Conservation (phyloP, 1,284 basidiomycete genomes). For the Cutaneotrichosporon dermatis region DNA sequence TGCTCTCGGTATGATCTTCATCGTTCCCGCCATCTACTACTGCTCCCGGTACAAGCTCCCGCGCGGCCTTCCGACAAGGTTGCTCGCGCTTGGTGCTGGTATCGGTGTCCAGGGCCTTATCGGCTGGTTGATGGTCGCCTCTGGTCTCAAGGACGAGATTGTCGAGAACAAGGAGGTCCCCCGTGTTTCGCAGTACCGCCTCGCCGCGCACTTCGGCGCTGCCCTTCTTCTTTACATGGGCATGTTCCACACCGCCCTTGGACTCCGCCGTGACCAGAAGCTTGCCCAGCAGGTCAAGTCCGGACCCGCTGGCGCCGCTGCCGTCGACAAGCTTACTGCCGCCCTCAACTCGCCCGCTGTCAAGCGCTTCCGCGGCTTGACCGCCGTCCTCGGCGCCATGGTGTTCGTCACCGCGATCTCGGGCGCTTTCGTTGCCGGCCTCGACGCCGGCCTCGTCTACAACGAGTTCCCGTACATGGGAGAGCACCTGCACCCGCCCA, state of each 20-base stretch:
- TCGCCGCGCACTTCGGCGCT: conserved; percentile 90
- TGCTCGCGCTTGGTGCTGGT: conserved; percentile 68
- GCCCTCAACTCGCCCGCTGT: conserved; percentile 61
- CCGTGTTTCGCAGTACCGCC: conserved; percentile 91
- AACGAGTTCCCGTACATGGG: conserved; percentile 99
- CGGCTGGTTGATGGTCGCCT: conserved; percentile 99
- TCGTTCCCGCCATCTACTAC: conserved; percentile 77
- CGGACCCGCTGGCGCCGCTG: conserved; percentile 44
- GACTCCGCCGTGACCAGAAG: conserved; percentile 68
- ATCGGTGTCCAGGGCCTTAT: conserved; percentile 84
- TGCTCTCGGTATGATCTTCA: conserved; percentile 73
- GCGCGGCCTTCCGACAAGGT: conserved; percentile 59
- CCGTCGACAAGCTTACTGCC: conserved; percentile 29
- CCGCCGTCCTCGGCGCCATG: conserved; percentile 64
- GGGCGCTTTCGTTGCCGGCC: conserved; percentile 93
- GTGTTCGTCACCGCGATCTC: conserved; percentile 81
- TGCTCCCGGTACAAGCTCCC: conserved; percentile 64
- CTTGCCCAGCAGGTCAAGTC: conserved; percentile 57
- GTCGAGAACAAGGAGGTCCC: conserved; percentile 77
- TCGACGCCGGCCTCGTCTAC: conserved; percentile 94
- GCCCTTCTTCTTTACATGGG: conserved; percentile 90
- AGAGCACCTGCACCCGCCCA: conserved; percentile 73
- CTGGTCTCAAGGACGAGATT: conserved; percentile 79
- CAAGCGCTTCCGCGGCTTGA: conserved; percentile 58
- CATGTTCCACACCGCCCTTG: conserved; percentile 80